A percentile compares a stretch with the other conserved stretches of the same genome.
Conservation (phyloP, 192 early-diverging fungal species). For the Coemansia sp. region DNA sequence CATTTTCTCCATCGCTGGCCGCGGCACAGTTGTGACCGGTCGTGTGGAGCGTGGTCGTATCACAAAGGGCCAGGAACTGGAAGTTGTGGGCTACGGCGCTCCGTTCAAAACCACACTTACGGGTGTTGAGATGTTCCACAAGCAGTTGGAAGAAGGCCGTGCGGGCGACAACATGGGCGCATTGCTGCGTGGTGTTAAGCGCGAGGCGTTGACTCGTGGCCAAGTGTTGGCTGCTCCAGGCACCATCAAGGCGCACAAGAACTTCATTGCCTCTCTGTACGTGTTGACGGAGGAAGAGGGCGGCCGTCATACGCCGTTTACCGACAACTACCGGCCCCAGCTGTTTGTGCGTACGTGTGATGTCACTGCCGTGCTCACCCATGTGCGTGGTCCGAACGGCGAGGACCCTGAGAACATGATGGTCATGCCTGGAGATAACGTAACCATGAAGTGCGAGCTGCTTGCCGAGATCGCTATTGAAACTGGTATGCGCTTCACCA, state of each 20-base stretch:
- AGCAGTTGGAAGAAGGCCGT: constrained; percentile 95
- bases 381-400: constrained; percentile 64
- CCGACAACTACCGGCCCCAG: constrained; percentile 96
- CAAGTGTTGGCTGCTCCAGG: constrained; percentile 92
- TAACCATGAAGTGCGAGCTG: constrained; percentile 85
- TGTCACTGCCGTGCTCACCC: constrained; percentile 82
- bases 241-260: constrained; percentile 91
- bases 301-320: constrained; percentile 96
- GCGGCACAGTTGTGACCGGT: constrained; percentile 95
- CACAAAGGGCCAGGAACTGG: constrained; percentile 92
- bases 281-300: constrained; percentile 97
- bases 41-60: constrained; percentile 92
- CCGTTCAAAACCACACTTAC: constrained; percentile 91
- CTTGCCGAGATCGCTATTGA: constrained; percentile 82
- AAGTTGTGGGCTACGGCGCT: constrained; percentile 91
- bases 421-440: constrained; percentile 98
- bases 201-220: constrained; percentile 93
- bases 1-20: constrained; percentile 96
- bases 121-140: constrained; percentile 99
- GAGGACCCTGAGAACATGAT: constrained; percentile 91
- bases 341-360: constrained; percentile 96
- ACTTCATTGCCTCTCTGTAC: constrained; percentile 91
- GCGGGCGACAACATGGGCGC: constrained; percentile 99
- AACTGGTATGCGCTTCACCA: constrained; percentile 93
- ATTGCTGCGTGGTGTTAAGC: constrained; percentile 94